Evolutionary conservation across 768 basidiomycete species (phyloP).

Genomic region (Lactarius tabidus): DNA sequence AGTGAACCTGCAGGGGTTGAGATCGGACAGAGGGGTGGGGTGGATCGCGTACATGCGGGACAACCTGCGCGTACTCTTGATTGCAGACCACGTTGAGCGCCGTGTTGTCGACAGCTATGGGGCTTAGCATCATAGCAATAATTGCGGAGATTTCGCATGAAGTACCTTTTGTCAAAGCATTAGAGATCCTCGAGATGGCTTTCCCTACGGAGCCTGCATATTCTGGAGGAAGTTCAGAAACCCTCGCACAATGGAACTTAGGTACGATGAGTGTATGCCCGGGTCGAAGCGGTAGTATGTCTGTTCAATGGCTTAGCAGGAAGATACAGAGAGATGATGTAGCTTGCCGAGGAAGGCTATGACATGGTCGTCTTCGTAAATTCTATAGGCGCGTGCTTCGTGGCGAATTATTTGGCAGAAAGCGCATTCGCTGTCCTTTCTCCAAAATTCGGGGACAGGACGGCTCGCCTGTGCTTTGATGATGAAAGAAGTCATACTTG

Average conservation of each 20-base stretch:
- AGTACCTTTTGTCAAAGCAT: constrained; percentile 59
- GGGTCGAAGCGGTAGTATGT: constrained; percentile 61
- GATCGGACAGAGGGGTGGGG: neutral
- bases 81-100: constrained; percentile 75
- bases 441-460: constrained; percentile 46
- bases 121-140: neutral
- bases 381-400: constrained; percentile 43
- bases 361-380: constrained; percentile 61
- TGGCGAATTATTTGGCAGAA: constrained; percentile 64
- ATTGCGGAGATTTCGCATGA: neutral
- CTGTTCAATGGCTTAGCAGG: constrained; percentile 32
- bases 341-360: constrained; percentile 59
- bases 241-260: constrained; percentile 54
- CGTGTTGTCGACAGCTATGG: constrained; percentile 55
- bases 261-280: constrained; percentile 73
- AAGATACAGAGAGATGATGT: neutral
- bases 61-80: constrained; percentile 77
- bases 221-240: constrained; percentile 63
- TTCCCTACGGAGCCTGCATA: constrained; percentile 55
- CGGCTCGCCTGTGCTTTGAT: constrained; percentile 58
- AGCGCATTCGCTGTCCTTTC: constrained; percentile 45
- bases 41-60: constrained; percentile 56
- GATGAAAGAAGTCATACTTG: constrained; percentile 66
- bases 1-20: constrained; percentile 53
- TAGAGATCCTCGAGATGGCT: constrained; percentile 57